A percentile compares a stretch with the other conserved stretches of the same genome.
Evolutionary conservation across 2,329 filamentous ascomycete genomes (phyloP).

Genomic region (Pestalotiopsis sp.): DNA sequence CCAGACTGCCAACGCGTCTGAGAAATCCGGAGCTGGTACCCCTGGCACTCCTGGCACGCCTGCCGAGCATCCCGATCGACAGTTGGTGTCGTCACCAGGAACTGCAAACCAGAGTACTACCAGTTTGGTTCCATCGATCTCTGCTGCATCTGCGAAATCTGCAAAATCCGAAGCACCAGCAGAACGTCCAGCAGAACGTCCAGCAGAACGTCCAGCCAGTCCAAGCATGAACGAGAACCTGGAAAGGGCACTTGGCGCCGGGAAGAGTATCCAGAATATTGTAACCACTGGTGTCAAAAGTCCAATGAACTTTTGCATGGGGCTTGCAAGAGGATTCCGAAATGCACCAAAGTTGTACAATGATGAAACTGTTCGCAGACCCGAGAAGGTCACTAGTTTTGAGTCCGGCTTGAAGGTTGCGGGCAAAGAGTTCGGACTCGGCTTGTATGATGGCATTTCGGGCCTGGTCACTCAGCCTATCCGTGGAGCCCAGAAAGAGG

Average conservation of each 20-base stretch:
- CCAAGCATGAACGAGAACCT: conserved; percentile 38
- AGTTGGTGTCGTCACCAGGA: background rate
- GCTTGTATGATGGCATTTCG: conserved; percentile 80
- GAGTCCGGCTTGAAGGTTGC: conserved; percentile 77
- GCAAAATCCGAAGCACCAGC: conserved; percentile 3
- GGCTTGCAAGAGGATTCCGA: conserved; percentile 83
- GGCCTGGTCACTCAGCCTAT: conserved; percentile 80
- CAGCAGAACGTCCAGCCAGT: background rate
- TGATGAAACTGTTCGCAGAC: conserved; percentile 78
- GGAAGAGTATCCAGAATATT: conserved; percentile 71
- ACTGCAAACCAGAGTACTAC: conserved; percentile 7
- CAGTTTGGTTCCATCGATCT: conserved; percentile 6
- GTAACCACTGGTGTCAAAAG: conserved; percentile 76
- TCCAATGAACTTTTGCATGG: conserved; percentile 83
- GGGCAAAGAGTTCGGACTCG: conserved; percentile 75
- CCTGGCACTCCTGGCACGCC: background rate
- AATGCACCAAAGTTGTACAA: conserved; percentile 86
- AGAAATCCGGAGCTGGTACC: background rate
- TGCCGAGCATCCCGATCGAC: background rate
- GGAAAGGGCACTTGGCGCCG: conserved; percentile 66
- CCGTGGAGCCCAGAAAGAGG: conserved; percentile 68
- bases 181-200: conserved; percentile 4
- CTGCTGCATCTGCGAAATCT: conserved; percentile 11
- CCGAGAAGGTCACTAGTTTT: conserved; percentile 78
- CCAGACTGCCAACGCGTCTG: background rate